Base-by-base conservation (phyloP, 345 rosid genomes). In the Kandelia obovata region DNA sequence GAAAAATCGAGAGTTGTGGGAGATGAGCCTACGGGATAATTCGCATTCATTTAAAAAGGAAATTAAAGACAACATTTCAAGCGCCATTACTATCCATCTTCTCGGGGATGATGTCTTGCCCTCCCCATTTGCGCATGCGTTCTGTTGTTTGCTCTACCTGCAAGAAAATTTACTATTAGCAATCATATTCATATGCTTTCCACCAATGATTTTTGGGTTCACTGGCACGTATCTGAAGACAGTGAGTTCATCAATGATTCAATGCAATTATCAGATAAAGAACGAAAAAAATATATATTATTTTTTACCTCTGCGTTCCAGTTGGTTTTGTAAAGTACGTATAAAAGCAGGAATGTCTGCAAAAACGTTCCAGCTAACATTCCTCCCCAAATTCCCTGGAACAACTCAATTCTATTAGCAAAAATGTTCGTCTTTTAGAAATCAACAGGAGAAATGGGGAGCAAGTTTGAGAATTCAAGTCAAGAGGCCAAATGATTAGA, bases 331-430 rank as follows among this genome's bases (percentile, higher is more conserved):
- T 83, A 83, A 15, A 88, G 81, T 53, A 88, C 83, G 32, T 84
- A 30, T 60, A 86, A 49, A 5, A 89, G 85, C 61, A 89, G 35
- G 71, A 85, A 19, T 9, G 96, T 90, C 67, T 93, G 98, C 77
- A 88, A 75, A 5, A 87, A 81, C 30, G 84, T 82, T 58, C 98
- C 98, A 2, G 84, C 76, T 11, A 93, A 83, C 98, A 93, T 91
- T 56, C 94, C 97, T 25, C 77, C 77, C 97, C 94, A 91, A 6
- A 93, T 78, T 67, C 98, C 96, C 96, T 90, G 17, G 1, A 15
- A 31, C 1, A 23, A 13, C 7, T 23, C 43, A 32, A 66, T 13
- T 23, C 7, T 15, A 43, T 61, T 11, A 60, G 25, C 71, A 53
- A 15, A 7, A 27, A 51, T 16, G 15, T 13, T 43, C 16, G 0